Conservation (phyloP, 169 alveolate species). For the Besnoitia besnoiti region DNA sequence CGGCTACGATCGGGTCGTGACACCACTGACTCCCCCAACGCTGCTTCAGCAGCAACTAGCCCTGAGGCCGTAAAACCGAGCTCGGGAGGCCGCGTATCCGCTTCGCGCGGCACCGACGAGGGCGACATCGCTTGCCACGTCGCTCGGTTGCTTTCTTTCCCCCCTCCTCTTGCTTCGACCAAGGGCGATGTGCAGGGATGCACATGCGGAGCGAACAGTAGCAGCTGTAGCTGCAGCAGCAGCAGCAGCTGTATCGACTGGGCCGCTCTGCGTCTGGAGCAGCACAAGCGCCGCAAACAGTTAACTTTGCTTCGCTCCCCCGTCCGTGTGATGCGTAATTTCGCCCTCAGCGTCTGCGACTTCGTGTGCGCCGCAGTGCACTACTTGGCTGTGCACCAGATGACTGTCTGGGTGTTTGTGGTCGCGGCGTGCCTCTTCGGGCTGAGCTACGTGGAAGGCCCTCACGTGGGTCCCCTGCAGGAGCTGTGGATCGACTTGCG, state of each 20-base stretch:
- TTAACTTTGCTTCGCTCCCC: conserved; percentile 29
- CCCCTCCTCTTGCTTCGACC: neutral
- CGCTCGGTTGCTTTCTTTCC: neutral
- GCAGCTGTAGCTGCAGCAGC: conserved; percentile 50
- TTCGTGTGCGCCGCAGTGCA: neutral
- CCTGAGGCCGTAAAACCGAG: neutral
- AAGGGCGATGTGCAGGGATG: neutral
- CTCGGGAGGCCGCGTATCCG: neutral
- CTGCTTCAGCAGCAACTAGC: neutral
- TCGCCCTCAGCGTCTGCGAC: neutral
- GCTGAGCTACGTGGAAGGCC: conserved; percentile 48
- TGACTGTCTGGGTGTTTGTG: conserved; percentile 29
- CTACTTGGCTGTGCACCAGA: conserved; percentile 17
- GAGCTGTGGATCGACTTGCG: conserved; percentile 37
- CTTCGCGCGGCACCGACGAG: neutral
- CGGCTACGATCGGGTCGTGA: conserved; percentile 6
- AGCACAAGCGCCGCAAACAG: conserved; percentile 29
- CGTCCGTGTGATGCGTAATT: neutral
- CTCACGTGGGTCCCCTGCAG: conserved; percentile 6
- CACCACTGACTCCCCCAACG: neutral
- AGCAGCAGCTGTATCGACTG: conserved; percentile 46
- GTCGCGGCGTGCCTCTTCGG: neutral
- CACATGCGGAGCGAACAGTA: conserved; percentile 13
- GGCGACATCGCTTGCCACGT: neutral
- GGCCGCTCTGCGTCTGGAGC: conserved; percentile 45